Evolutionary conservation across 352 stramenopile species (phyloP), one percentile per base, ranked within the genome.

Genomic region (Pythium rhizo-oryzae): DNA sequence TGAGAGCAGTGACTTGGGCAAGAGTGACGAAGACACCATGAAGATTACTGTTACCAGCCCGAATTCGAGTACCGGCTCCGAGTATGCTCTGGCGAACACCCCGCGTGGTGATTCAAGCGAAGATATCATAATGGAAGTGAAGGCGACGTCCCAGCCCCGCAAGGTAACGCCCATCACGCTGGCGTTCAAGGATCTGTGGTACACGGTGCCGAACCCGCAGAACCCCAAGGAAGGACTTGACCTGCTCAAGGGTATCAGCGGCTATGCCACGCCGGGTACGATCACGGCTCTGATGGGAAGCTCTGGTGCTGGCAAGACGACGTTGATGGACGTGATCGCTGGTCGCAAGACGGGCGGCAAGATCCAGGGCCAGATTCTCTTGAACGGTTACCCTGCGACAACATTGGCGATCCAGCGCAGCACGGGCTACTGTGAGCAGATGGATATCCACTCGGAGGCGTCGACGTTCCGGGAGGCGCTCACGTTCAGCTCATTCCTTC

Each of bases 311-410:
- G 89, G 91, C 1, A 97, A 98, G 72, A 97, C 91, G 8, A 98
- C 93, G 9, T 74, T 98, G 23, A 89, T 97, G 67, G 91, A 98
- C 78, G 91, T 98, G 8, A 90, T 98, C 47, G 87, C 92, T 2
- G 74, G 94, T 33, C 78, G 93, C 53, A 98, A 98, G 75, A 91
- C 77, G n/a, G 80, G 79, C 16, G 93, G 93, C 24, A 79, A 24
- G n/a, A 84, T 97, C 60, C 71, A 68, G 4, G 87, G 87, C 9
- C 49, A 90, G 13, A 78, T 93, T n/a, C 28, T 79, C 63, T 39
- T 69, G 15, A 85, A 81, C 56, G 75, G 75, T 8, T 30, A 77
- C 49, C 35, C 57, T 6, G 71, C 71, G 15, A 72, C 65, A 0
- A 28, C 64, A 8, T 44, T 75, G 8, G 71, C 62, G 0, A 78